Base-by-base conservation (phyloP, 1,284 basidiomycete genomes). In the Ceratorhiza oryzae-sativae region DNA sequence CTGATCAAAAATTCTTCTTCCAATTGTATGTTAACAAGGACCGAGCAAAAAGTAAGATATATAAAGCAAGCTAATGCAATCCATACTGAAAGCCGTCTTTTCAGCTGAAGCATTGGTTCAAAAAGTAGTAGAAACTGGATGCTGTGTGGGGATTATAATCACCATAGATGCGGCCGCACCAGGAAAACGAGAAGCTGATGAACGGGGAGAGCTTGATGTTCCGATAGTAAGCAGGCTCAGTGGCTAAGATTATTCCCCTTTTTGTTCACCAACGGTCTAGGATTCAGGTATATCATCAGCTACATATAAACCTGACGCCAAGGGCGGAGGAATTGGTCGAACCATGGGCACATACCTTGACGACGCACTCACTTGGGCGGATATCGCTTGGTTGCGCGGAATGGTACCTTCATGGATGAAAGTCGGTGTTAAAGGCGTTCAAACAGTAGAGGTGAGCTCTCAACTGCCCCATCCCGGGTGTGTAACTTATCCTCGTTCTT, bases 151-250 rank as follows among this genome's bases (percentile, higher is more conserved):
- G 0, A 92, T 98, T 71, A 93, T 94, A 80, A 82, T 98, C 53
- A 97, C 95, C 0, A 95, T 96, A 3, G 95, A 97, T 81, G 94
- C 94, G 9, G 85, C 93, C 4, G 88, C 93, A 12, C 87, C 93
- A 8, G 92, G 94, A 10, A 95, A 95, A 78, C 86, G 95, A 46
- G 95, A 97, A 80, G 81, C 87, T 51, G 95, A 97, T 76, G 80
- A 84, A 77, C 77, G 84, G 8, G 74, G 78, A 10, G 81, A 82
- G 73, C 79, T 79, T 18, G 79, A 81, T 34, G 76, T 73, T 30
- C 55, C 53, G 13, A 61, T 73, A 32, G 72, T 73, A 41, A 73
- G 56, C 42, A 18, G 9, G 5, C 30, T 27, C 23, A 39, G 12
- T 39, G 10, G 1, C 27, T 27, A 13, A 36, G 3, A 41, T n/a